A percentile compares a stretch with the other conserved stretches of the same genome.
These are phyloP conservation scores for Rosa persica DNA, from an alignment of 306 rosid species.

Conservation along the genomic window DNA sequence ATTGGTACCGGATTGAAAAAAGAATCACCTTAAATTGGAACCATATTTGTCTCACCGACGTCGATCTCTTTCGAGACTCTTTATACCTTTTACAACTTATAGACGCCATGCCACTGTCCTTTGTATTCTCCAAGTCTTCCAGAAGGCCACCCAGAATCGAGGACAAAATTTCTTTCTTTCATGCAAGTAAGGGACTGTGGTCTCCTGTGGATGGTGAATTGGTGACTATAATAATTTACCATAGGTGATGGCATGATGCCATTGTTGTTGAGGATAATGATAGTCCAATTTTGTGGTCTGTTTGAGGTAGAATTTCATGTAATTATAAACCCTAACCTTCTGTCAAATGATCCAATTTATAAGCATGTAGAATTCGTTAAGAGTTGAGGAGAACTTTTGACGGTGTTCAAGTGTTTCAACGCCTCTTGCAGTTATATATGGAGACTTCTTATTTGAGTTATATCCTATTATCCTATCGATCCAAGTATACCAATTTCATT, in stretches of 20 bases:
- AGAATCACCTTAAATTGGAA: background rate
- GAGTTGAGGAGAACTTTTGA: background rate
- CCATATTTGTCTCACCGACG: background rate
- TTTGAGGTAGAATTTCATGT: too few species aligned
- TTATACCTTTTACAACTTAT: background rate
- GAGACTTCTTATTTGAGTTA: too few species aligned
- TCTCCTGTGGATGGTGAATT: background rate
- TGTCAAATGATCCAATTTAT: too few species aligned
- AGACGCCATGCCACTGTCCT: background rate
- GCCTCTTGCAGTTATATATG: too few species aligned
- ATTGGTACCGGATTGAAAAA: background rate
- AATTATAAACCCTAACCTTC: too few species aligned
- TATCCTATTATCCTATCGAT: too few species aligned
- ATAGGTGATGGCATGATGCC: too few species aligned
- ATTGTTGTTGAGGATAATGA: background rate
- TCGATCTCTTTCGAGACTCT: background rate
- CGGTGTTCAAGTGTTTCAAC: background rate
- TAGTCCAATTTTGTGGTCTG: background rate
- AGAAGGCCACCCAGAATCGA: background rate
- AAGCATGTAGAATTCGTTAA: too few species aligned
- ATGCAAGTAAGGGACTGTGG: background rate
- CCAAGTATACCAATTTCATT: too few species aligned
- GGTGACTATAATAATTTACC: background rate
- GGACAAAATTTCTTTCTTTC: background rate
- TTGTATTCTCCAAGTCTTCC: conserved; percentile 5